Evolutionary conservation across 2,329 filamentous ascomycete genomes (phyloP).

Genomic region (Neofusicoccum sp.): DNA sequence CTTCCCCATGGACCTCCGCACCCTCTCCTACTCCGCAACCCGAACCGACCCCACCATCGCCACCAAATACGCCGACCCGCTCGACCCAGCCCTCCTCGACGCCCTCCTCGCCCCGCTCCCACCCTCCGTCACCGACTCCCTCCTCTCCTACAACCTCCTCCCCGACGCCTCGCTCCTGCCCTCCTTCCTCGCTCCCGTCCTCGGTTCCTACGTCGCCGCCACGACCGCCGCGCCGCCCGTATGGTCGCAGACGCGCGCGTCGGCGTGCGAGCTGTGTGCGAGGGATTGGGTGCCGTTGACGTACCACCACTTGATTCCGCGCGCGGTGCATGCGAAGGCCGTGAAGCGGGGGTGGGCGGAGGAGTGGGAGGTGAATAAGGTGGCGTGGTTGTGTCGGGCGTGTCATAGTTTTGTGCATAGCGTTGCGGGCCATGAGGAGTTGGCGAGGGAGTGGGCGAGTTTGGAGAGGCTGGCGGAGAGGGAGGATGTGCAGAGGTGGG

Average conservation of each 20-base stretch:
- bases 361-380: constrained; percentile 73
- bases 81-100: constrained; percentile 56
- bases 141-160: constrained; percentile 68
- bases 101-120: constrained; percentile 59
- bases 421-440: constrained; percentile 73
- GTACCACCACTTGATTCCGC: constrained; percentile 87
- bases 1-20: constrained; percentile 64
- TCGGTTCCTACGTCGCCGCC: constrained; percentile 64
- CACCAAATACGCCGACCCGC: constrained; percentile 59
- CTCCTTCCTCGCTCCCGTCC: constrained; percentile 63
- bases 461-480: constrained; percentile 70
- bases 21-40: constrained; percentile 62
- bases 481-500: constrained; percentile 73
- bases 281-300: constrained; percentile 74
- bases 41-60: constrained; percentile 54
- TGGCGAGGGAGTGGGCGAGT: constrained; percentile 73
- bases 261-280: constrained; percentile 74
- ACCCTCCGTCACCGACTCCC: constrained; percentile 65
- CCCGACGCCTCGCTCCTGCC: constrained; percentile 42
- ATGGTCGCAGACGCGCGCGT: constrained; percentile 58
- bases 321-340: constrained; percentile 73
- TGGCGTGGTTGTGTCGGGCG: constrained; percentile 83
- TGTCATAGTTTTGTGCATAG: constrained; percentile 84
- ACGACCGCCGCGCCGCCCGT: constrained; percentile 65
- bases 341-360: constrained; percentile 79